phyloP scores from a whole-genome alignment of 495 filamentous ascomycete species.

The Neurospora pannonica region DNA sequence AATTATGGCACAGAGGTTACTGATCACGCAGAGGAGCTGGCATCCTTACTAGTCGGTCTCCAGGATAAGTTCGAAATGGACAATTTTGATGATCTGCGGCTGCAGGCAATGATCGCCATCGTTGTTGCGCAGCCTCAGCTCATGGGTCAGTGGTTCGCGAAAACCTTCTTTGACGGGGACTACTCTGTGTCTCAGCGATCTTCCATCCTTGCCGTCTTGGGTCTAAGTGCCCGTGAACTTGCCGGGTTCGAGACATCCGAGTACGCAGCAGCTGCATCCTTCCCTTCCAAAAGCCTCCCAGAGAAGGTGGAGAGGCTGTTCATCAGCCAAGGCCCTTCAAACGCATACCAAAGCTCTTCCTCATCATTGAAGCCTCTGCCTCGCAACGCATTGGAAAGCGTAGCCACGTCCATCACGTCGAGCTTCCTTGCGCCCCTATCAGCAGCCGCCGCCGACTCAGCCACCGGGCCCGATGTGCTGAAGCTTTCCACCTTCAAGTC shows the following conservation, averaged over 20 bases:
- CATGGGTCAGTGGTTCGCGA: conserved; percentile 77
- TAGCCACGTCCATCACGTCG: conserved; percentile 53
- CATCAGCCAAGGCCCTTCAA: conserved; percentile 13
- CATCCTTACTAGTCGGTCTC: conserved; percentile 62
- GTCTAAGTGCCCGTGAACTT: conserved; percentile 77
- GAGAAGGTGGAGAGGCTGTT: conserved; percentile 45
- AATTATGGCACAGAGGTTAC: conserved; percentile 79
- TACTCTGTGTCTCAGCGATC: conserved; percentile 77
- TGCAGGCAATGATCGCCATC: conserved; percentile 78
- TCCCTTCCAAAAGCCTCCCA: conserved; percentile 67
- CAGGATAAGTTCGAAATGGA: conserved; percentile 71
- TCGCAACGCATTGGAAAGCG: conserved; percentile 48
- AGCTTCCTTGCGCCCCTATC: conserved; percentile 73
- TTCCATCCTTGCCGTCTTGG: conserved; percentile 69
- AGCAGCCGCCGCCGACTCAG: conserved; percentile 55
- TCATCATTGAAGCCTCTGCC: conserved; percentile 40
- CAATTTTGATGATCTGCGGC: conserved; percentile 63
- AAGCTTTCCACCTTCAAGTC: conserved; percentile 54
- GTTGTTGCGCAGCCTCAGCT: conserved; percentile 63
- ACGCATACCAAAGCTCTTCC: conserved; percentile 5
- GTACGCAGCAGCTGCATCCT: conserved; percentile 37
- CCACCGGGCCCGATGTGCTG: conserved; percentile 70
- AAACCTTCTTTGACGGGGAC: conserved; percentile 83
- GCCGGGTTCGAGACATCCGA: conserved; percentile 65
- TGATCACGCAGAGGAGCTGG: conserved; percentile 75